Percentiles rank a stretch among this genome's conserved stretches.
Evolutionary conservation across 306 rosid genomes (phyloP).

Genomic region (Adenanthera pavonina): DNA sequence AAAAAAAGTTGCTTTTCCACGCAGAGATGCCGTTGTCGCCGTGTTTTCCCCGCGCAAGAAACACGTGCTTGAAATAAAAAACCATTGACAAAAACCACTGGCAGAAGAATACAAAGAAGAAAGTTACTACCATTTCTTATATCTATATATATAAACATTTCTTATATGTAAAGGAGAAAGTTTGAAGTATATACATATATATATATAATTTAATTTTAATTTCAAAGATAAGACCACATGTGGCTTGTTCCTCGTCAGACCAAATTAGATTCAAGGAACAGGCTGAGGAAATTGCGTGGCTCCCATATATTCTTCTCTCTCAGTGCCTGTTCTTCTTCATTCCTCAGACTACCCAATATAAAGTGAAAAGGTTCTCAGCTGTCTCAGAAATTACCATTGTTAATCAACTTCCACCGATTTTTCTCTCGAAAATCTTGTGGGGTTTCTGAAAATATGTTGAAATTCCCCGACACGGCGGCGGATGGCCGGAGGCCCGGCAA

Average conservation of each 20-base stretch:
- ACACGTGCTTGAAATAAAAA: slow-evolving; percentile 67
- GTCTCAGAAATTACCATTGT: slow-evolving; percentile 1
- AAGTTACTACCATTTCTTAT: neutral
- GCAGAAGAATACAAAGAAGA: neutral
- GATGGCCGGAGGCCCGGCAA: slow-evolving; percentile 47
- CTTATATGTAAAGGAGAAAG: no score
- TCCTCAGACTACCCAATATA: neutral
- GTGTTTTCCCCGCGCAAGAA: slow-evolving; percentile 37
- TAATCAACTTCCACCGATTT: neutral
- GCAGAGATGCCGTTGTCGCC: neutral
- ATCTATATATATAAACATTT: no score
- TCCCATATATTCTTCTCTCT: slow-evolving; percentile 33
- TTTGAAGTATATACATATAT: no score
- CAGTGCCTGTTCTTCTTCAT: neutral
- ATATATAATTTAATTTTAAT: neutral
- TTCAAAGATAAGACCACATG: slow-evolving; percentile 41
- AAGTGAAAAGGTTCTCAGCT: neutral
- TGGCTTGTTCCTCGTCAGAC: slow-evolving; percentile 13
- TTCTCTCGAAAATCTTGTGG: neutral
- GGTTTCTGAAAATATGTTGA: slow-evolving; percentile 34
- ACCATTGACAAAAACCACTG: neutral
- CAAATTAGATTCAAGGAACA: slow-evolving; percentile 45
- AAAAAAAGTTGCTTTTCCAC: no score
- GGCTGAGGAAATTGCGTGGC: slow-evolving; percentile 29
- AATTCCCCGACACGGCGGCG: slow-evolving; percentile 26